A percentile compares a stretch with the other conserved stretches of the same genome.
Evolutionary conservation across 352 stramenopile genomes (phyloP).

Genomic region (Vaucheria bursata): DNA sequence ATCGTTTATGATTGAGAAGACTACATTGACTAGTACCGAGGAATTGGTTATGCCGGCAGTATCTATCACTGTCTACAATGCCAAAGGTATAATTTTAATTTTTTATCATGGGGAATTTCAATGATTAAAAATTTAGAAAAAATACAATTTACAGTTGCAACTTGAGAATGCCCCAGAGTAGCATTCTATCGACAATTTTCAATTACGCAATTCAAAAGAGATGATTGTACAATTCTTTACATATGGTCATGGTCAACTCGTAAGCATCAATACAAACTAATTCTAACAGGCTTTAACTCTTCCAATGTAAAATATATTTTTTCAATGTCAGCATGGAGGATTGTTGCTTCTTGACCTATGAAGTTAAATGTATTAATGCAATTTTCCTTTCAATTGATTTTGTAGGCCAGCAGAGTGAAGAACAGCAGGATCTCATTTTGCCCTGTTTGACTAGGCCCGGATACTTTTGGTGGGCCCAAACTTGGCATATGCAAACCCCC

Average conservation of each 20-base stretch:
- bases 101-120: too few relatives aligned
- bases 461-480: constrained; percentile 65
- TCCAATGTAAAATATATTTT: constrained; percentile 13
- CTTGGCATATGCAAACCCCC: constrained; percentile 83
- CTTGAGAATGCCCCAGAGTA: too few relatives aligned
- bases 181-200: too few relatives aligned
- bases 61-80: constrained; percentile 29
- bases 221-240: constrained; percentile 12
- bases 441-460: constrained; percentile 11
- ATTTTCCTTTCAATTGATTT: too few relatives aligned
- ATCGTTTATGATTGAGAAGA: constrained; percentile 45
- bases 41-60: constrained; percentile 13
- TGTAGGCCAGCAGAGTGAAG: constrained; percentile 28
- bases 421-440: constrained; percentile 22
- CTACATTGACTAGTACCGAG: constrained; percentile 11
- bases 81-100: too few relatives aligned
- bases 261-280: too few relatives aligned
- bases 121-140: too few relatives aligned
- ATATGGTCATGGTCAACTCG: too few relatives aligned
- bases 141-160: too few relatives aligned
- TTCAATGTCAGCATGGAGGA: constrained; percentile 2
- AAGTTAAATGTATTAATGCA: too few relatives aligned
- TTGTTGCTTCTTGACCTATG: too few relatives aligned
- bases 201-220: not conserved
- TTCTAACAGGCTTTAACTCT: too few relatives aligned